Base-by-base conservation (phyloP, 2,329 filamentous ascomycete genomes). In the Neurospora sp. region DNA sequence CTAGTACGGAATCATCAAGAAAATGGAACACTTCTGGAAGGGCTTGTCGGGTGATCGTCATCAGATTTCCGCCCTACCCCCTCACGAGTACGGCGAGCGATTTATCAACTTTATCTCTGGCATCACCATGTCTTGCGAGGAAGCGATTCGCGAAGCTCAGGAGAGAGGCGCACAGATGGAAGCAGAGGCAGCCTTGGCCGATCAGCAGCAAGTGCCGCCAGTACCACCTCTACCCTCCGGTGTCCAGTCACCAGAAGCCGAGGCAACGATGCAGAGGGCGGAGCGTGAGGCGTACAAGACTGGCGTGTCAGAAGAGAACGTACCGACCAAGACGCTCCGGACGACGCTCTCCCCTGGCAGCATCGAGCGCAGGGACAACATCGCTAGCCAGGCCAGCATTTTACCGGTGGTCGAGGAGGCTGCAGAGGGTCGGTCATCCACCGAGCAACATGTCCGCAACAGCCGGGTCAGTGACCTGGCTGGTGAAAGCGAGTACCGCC, bases 21-120 rank as follows among this genome's bases (percentile, higher is more conserved):
- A 96, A 78, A 87, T 95, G 72, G 96, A 99, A 80, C 91, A 98
- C 81, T 96, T 98, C 81, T 96, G 94, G 91, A 99, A 99, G 83
- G 95, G 96, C 43, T 83, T 98, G 71, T 92, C 91, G 2, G 87
- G 89, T 76, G 92, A 96, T 76, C 90, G 92, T 75, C 89, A 87
- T 40, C 90, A 97, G 78, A 98, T 99, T 72, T 98, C 95, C 0
- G 93, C 96, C 2, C 90, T 98, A 33, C 92, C 94, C 0, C 95
- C 96, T 0, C 88, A 93, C 72, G 87, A 92, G 70, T 99, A 99
- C 76, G 96, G 96, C 37, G 93, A 98, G 70, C 90, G 96, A 5
- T 99, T 99, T 79, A 87, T 96, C 78, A 91, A 92, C 74, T 99
- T 99, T 79, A 94, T 99, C 77, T 90, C 90, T 67, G 90, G 91